Conservation (phyloP, 2,329 filamentous ascomycete species). For the Sphaerulina populicola region DNA sequence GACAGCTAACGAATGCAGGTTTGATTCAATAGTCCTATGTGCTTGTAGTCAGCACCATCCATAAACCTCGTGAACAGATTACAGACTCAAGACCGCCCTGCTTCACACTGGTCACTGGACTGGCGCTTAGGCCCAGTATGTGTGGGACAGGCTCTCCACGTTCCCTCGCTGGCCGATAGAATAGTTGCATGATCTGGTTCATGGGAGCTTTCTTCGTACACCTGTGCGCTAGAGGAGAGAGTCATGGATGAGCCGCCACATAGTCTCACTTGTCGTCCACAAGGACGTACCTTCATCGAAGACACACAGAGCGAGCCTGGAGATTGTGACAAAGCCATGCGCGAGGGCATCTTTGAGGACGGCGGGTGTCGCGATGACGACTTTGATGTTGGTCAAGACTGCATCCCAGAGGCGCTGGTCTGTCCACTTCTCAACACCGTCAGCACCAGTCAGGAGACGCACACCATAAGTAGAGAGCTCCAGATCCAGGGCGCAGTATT, state of each 20-base stretch:
- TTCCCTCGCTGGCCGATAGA: constrained; percentile 50
- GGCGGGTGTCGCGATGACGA: constrained; percentile 72
- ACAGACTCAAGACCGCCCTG: constrained; percentile 46
- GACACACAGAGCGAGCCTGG: constrained; percentile 58
- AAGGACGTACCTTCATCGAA: constrained; percentile 65
- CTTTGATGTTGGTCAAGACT: constrained; percentile 53
- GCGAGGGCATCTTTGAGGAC: constrained; percentile 64
- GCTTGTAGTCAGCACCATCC: constrained; percentile 6
- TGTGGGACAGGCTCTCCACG: constrained; percentile 45
- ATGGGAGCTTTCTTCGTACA: constrained; percentile 57
- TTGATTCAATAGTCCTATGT: constrained; percentile 52
- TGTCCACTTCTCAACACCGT: constrained; percentile 67
- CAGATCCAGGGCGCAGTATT: constrained; percentile 32
- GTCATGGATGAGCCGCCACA: background rate
- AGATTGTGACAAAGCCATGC: constrained; percentile 64
- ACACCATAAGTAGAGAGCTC: constrained; percentile 46
- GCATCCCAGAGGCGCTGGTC: constrained; percentile 58
- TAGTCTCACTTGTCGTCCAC: too few species aligned
- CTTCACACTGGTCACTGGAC: constrained; percentile 58
- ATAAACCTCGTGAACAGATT: background rate
- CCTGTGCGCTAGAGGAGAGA: constrained; percentile 56
- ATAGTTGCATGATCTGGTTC: constrained; percentile 62
- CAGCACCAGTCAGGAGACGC: constrained; percentile 57
- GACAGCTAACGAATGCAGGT: constrained; percentile 60
- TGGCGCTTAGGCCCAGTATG: constrained; percentile 74